Base-by-base conservation (phyloP, 805 yeast species). In the Cyberlindnera mrakii region DNA sequence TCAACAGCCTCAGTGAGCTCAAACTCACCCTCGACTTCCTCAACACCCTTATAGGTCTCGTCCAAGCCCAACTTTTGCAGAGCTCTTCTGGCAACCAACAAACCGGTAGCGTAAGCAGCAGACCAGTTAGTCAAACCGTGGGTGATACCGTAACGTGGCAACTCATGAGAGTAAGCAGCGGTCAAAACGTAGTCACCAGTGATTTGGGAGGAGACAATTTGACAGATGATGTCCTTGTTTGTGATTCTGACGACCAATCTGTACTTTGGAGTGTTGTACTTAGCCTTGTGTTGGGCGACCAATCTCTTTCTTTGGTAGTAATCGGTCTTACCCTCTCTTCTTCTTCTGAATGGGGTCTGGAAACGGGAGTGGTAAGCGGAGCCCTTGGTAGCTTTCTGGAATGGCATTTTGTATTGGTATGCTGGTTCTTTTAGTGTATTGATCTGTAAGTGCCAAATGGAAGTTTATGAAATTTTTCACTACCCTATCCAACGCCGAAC, bases 261-360 rank as follows among this genome's bases (percentile, higher is more conserved):
- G 87, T 91, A 93, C 82, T 93, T 93, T 77, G 99, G 99, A 69
- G 96, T 71, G 85, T 81, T 83, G 95, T 93, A 93, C 82, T 93
- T 93, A 71, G 96, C 96, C 90, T 93, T 93, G 93, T 91, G 96
- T 80, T 93, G 99, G 66, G 97, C 80, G 67, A 93, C 93, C 70
- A 93, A 80, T 80, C 98, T 89, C 96, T 93, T 93, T 84, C 99
- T 90, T 74, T 93, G 96, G 83, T 90, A 93, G 95, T 90, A 93
- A 75, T 93, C 99, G 70, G 99, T 93, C 83, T 93, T 93, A 79
- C 99, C 99, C 79, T 93, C 97, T 73, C 95, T 87, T 85, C 99
- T 87, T 83, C 99, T 90, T 77, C 99, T 89, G 96, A 90, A 93
- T 59, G 98, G 97, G 72, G 99, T 93, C 81, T 93, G 99, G 96